Evolutionary conservation across 768 basidiomycete species (phyloP).

Genomic region (Calocera viscosa): DNA sequence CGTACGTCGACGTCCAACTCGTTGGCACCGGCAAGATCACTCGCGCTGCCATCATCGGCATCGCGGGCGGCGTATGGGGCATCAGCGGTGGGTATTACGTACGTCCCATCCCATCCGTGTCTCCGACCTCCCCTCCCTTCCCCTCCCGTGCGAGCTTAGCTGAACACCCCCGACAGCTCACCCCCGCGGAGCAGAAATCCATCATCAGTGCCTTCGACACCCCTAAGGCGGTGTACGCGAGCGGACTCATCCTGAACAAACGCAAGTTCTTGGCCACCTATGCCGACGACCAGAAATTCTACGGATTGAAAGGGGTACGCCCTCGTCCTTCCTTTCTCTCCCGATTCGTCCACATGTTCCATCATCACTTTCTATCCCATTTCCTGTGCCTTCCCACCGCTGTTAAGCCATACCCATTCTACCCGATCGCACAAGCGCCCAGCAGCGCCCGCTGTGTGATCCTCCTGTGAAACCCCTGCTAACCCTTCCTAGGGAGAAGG

Average conservation of each 20-base stretch:
- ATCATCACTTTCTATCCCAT: too few species aligned
- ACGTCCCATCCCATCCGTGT: constrained; percentile 22
- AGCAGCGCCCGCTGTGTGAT: too few species aligned
- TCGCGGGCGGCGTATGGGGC: constrained; percentile 68
- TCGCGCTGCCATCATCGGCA: constrained; percentile 65
- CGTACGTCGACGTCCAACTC: constrained; percentile 71
- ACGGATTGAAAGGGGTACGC: constrained; percentile 67
- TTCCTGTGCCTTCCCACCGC: too few species aligned
- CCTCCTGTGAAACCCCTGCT: too few species aligned
- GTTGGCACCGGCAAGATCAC: constrained; percentile 59
- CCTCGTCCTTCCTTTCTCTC: too few species aligned
- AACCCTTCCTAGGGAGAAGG: constrained; percentile 50
- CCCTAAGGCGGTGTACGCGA: constrained; percentile 33
- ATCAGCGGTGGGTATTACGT: constrained; percentile 45
- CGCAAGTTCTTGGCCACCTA: constrained; percentile 62
- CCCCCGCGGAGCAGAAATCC: constrained; percentile 50
- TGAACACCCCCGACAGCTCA: too few species aligned
- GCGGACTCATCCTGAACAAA: constrained; percentile 51
- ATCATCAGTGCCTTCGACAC: constrained; percentile 39
- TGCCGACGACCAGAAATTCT: constrained; percentile 41
- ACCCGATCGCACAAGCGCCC: too few species aligned
- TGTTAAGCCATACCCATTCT: too few species aligned
- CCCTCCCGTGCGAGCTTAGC: too few species aligned
- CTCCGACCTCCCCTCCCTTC: too few species aligned
- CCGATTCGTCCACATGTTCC: too few species aligned